A percentile compares a stretch with the other conserved stretches of the same genome.
Evolutionary conservation across 139 green algal genomes (phyloP).

Genomic region (Astrephomene gubernaculifera): DNA sequence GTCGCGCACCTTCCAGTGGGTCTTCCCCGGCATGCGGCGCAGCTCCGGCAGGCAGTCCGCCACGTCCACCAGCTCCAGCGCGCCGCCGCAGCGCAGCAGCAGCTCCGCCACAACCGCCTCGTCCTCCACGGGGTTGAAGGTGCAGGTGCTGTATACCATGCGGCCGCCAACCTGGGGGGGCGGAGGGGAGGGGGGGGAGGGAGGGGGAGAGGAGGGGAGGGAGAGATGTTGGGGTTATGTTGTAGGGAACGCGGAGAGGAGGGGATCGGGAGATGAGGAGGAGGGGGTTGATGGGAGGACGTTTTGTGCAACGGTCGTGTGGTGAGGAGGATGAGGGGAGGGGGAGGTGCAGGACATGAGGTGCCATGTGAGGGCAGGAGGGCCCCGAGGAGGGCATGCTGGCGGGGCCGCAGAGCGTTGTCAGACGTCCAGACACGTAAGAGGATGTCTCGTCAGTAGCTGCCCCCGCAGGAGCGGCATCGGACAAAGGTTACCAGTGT

Average conservation of each 20-base stretch:
- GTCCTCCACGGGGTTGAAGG: slow-evolving; percentile 98
- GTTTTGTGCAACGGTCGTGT: no score
- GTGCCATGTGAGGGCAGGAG: no score
- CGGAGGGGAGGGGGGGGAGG: no score
- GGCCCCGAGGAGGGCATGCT: neutral
- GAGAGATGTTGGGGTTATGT: no score
- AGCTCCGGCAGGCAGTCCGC: slow-evolving; percentile 81
- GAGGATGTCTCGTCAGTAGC: neutral
- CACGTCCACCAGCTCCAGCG: slow-evolving; percentile 92
- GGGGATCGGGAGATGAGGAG: neutral
- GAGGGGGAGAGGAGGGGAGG: neutral
- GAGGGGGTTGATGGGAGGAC: neutral
- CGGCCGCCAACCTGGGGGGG: slow-evolving; percentile 82
- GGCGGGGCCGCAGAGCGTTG: neutral
- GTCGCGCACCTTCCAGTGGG: slow-evolving; percentile 81
- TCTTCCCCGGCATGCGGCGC: slow-evolving; percentile 78
- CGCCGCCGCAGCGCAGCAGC: slow-evolving; percentile 58
- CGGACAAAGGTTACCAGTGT: neutral
- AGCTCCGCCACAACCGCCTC: slow-evolving; percentile 98
- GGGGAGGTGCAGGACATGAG: neutral
- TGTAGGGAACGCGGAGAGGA: no score
- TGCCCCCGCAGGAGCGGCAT: neutral
- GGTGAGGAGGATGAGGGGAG: neutral
- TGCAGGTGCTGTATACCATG: slow-evolving; percentile 99
- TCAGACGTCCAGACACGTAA: slow-evolving; percentile 43